Evolutionary conservation across 371 early-diverging fungal genomes (phyloP), one percentile per base, ranked within the genome.

Genomic region (Dichotomocladium elegans): DNA sequence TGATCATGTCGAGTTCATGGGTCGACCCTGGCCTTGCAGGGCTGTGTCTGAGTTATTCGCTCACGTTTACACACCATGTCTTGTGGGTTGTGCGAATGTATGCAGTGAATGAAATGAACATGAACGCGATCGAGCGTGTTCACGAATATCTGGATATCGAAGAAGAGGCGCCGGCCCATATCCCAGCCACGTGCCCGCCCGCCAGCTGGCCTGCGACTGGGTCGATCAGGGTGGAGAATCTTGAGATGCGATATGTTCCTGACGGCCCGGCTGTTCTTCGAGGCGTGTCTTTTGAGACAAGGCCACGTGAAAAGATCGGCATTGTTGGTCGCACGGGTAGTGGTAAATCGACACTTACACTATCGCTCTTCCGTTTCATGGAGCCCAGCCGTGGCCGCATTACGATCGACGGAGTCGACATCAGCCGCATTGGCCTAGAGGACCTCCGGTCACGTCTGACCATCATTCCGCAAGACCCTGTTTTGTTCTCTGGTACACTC

Each of bases 21-120:
- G 47, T 92, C 28, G 85, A 83, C 51, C 77, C 90, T 2, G 92
- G 87, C 7, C 69, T 88, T 47, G 91, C 91, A 3, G 95, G 92
- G 43, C 64, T 95, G 14, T 80, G 87, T 1, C 73, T 96, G 15
- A 80, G 87, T 41, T 93, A 91, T 59, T 56, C 81, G 1, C 66
- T 85, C 35, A 81, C 78, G 34, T 80, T 82, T 57, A 83, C 89
- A 1, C 81, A 86, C 37, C 78, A 83, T 35, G 66, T 92, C 10
- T 63, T 91, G 37, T 93, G 94, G 91, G 60, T 84, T 8, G 86
- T 94, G 15, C 86, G 93, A 22, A 75, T 60, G 47, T 89, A 88
- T 51, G 88, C 92, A 17, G 70, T 80, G 42, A 81, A 90, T 59
- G 95, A 95, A 70, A 90, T 90, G 88, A 80, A 86, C 54, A 80